Conservation (phyloP, 2,329 filamentous ascomycete species). For the Phyllosticta capitalensis region DNA sequence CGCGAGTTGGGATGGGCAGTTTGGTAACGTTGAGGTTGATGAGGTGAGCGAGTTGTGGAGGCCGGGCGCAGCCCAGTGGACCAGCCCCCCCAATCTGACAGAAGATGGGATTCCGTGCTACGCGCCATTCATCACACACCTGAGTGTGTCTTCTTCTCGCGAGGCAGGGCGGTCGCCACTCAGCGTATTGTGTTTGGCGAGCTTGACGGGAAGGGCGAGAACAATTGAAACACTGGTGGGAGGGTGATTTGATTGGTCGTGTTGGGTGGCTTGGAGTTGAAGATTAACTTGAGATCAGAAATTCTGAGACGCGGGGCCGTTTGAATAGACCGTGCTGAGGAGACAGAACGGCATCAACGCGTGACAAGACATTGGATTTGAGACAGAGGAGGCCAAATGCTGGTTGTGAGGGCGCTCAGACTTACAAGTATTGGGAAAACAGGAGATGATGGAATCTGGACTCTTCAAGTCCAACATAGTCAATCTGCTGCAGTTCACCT, state of each 20-base stretch:
- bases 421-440: too few relatives aligned
- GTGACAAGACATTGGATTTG: too few relatives aligned
- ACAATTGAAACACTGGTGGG: not conserved
- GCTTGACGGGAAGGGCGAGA: not conserved
- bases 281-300: too few relatives aligned
- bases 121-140: not conserved
- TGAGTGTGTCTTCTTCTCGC: not conserved
- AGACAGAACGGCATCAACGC: too few relatives aligned
- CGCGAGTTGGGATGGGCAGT: not conserved
- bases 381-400: too few relatives aligned
- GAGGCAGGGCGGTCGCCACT: not conserved
- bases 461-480: not conserved
- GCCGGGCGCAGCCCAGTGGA: not conserved
- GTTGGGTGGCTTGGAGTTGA: not conserved
- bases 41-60: not conserved
- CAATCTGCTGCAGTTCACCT: not conserved
- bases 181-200: not conserved
- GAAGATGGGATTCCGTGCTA: not conserved
- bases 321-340: too few relatives aligned
- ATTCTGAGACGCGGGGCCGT: too few relatives aligned
- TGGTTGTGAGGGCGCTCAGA: too few relatives aligned
- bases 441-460: too few relatives aligned
- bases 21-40: not conserved
- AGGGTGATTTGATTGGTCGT: not conserved
- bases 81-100: not conserved